Conservation (phyloP, 257 asterid genomes). For the Ballota nigra region DNA sequence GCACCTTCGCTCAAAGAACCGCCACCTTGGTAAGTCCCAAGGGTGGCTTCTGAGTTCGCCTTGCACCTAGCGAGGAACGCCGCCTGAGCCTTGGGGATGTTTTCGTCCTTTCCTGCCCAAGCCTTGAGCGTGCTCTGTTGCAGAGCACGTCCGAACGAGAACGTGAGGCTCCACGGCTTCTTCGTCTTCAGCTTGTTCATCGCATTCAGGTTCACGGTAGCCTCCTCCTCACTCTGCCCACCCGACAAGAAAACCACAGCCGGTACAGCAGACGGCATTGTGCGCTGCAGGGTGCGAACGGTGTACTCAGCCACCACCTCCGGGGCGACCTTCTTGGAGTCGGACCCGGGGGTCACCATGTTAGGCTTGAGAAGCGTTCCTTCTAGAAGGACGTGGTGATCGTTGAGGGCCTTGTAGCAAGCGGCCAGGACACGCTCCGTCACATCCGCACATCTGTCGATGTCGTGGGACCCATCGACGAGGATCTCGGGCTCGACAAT, state of each 20-base stretch:
- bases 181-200: conserved; percentile 60
- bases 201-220: conserved; percentile 53
- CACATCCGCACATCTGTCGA: conserved; percentile 49
- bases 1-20: conserved; percentile 50
- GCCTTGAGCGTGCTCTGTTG: conserved; percentile 74
- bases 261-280: conserved; percentile 67
- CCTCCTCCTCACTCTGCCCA: conserved; percentile 71
- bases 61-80: conserved; percentile 53
- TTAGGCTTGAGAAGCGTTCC: conserved; percentile 64
- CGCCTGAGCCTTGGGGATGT: conserved; percentile 49
- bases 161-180: conserved; percentile 60
- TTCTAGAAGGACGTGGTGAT: conserved; percentile 59
- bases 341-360: conserved; percentile 75
- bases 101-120: conserved; percentile 53
- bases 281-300: conserved; percentile 55
- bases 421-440: conserved; percentile 71
- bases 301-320: conserved; percentile 67
- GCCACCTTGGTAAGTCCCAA: conserved; percentile 53
- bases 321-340: conserved; percentile 49
- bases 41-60: conserved; percentile 69
- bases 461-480: conserved; percentile 63
- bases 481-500: conserved; percentile 73
- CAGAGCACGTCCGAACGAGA: conserved; percentile 63
- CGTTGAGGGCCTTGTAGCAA: conserved; percentile 65
- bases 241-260: conserved; percentile 65